Conservation (phyloP, 1,139 yeast species). For the Pneumocystis carinii region DNA sequence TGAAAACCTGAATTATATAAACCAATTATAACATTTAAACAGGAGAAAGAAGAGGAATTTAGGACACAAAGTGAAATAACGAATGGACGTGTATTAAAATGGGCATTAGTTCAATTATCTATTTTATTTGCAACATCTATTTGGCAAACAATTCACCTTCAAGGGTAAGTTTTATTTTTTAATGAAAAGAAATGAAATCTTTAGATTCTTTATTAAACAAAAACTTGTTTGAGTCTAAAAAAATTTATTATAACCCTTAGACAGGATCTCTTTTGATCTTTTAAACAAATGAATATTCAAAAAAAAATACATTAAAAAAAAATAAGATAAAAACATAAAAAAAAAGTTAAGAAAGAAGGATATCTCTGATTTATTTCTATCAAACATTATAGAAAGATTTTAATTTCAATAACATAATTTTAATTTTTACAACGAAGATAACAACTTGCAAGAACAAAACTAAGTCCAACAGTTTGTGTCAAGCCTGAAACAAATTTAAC, state of each 20-base stretch:
- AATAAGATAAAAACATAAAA: too few relatives aligned
- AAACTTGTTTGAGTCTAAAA: neutral
- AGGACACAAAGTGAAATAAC: conserved; percentile 54
- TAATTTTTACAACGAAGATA: neutral
- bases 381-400: neutral
- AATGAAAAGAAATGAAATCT: neutral
- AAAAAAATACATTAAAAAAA: too few relatives aligned
- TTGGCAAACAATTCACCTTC: conserved; percentile 51
- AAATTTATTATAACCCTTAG: too few relatives aligned
- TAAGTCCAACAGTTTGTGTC: conserved; percentile 31
- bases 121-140: conserved; percentile 44
- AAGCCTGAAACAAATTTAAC: conserved; percentile 25
- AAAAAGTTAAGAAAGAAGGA: too few relatives aligned
- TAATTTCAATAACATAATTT: too few relatives aligned
- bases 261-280: too few relatives aligned
- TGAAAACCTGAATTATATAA: neutral
- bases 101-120: conserved; percentile 48
- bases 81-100: conserved; percentile 47
- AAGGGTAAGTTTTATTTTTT: neutral
- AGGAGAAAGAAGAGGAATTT: conserved; percentile 50
- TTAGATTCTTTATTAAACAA: neutral
- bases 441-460: conserved; percentile 16
- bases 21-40: neutral
- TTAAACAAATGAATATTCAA: too few relatives aligned
- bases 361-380: neutral